phyloP scores from a whole-genome alignment of 1,284 basidiomycete species.

The Albatrellus sp. region DNA sequence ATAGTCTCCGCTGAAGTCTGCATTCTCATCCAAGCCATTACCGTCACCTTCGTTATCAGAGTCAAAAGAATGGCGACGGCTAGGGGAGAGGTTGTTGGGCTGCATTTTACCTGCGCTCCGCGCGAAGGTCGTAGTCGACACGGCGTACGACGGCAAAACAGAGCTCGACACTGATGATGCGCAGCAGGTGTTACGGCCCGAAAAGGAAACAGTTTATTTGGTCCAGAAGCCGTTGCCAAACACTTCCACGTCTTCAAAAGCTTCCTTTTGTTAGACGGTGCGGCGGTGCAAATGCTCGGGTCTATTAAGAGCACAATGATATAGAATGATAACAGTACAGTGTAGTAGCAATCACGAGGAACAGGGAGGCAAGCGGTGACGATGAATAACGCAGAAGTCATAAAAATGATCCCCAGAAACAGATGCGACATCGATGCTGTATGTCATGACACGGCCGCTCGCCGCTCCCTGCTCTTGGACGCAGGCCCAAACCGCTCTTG shows the following conservation, averaged over 20 bases:
- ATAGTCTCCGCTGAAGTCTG: conserved; percentile 40
- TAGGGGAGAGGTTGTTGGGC: background rate
- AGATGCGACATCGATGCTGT: too few species aligned
- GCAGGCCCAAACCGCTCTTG: conserved; percentile 72
- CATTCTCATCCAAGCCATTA: conserved; percentile 18
- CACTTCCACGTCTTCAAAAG: background rate
- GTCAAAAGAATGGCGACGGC: conserved; percentile 12
- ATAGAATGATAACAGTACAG: conserved; percentile 2
- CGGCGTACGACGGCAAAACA: background rate
- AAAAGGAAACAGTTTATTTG: background rate
- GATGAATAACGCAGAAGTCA: background rate
- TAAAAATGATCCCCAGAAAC: background rate
- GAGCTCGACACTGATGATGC: background rate
- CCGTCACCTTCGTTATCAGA: conserved; percentile 23
- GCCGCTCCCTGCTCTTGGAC: conserved; percentile 43
- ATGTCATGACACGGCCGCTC: conserved; percentile 25
- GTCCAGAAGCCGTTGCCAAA: background rate
- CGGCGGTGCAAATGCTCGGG: background rate
- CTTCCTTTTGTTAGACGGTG: too few species aligned
- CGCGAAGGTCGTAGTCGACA: background rate
- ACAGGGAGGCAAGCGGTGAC: background rate
- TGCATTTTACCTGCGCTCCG: background rate
- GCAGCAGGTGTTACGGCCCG: background rate
- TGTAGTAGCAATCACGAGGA: background rate
- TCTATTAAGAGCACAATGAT: background rate